Base-by-base conservation (phyloP, 2,329 filamentous ascomycete genomes). In the Fusarium penzigii region DNA sequence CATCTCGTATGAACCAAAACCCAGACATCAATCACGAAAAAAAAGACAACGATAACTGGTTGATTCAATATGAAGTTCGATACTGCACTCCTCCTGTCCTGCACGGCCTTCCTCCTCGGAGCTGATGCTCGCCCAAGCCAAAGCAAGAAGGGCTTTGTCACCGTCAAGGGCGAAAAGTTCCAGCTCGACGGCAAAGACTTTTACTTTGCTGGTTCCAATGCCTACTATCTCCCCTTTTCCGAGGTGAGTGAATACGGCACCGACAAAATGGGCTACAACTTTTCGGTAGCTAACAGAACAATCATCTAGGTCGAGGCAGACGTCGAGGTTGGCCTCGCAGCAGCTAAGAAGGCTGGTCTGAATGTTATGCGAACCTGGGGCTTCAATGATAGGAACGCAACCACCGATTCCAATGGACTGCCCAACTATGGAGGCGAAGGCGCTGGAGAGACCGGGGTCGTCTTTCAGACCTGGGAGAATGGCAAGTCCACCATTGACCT, bases 321-420 rank as follows among this genome's bases (percentile, higher is more conserved):
- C 10, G 32, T 36, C 32, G 32, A 36, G 32, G 10, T 36, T 36
- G 32, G 32, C 13, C 32, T 36, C 32, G 32, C 32, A 36, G 32
- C 32, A 36, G 32, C 32, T 14, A 36, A 36, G 13, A 36, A 36
- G 9, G 32, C 80, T 3, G 81, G 81, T 1, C 76, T 80, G 54
- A 81, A 80, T 63, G 77, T 85, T 52, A 69, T 84, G 11, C 74
- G 82, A 13, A 72, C 84, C 50, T 84, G 82, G 82, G 82, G 82
- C 9, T 85, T 85, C 72, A 83, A 81, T 68, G 80, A 83, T 57
- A 79, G 83, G 25, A 81, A 70, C n/a, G 17, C 29, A n/a, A 48
- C 39, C 14, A n/a, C 61, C 66, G 17, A 68, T 67, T 9, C 32
- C 10, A 36, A 36, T 36, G 32, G 32, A 5, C 32, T 36, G 32